Base-by-base conservation (phyloP, 225 moss, liverwort and hornwort species). In the Anthoceros angustus region DNA sequence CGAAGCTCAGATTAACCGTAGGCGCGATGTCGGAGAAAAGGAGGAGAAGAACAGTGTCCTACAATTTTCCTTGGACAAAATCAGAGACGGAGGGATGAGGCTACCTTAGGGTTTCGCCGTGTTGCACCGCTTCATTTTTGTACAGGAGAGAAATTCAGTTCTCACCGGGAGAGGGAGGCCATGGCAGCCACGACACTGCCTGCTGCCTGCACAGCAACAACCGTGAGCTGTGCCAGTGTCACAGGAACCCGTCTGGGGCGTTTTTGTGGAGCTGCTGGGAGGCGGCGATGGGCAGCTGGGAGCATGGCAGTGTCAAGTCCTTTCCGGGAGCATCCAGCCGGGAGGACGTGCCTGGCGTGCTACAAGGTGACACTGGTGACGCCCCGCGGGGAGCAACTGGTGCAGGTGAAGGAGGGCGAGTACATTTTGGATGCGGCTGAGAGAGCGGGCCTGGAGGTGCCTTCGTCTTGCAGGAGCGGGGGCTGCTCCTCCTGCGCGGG, bases 361-460 rank as follows among this genome's bases (percentile, higher is more conserved):
- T 23, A 55, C 55, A 55, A 78, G 81, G 78, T 81, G 64, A 81
- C 78, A 25, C 71, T 81, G 70, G 66, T 78, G 67, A 76, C 75
- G 66, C 76, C 81, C 43, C 49, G 64, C 39, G 81, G 78, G 20
- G 63, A 69, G 3, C 72, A 72, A 68, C 61, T 71, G 63, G 43
- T 81, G 62, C 64, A 48, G 4, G 74, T 81, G 61, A 23, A 67
- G 4, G 46, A 45, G 43, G 71, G 73, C 23, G 78, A 81, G 64
- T 68, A 42, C 74, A 76, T 81, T 61, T 69, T 81, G 71, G 81
- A 78, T 62, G 81, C 81, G 61, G 81, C 76, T 66, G 81, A 81
- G 63, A 15, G 14, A 8, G 55, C 55, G n/a, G 65, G 21, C 8
- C 63, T 74, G 49, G 73, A 74, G 48, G 25, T 78, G 39, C 75